Base-by-base conservation (phyloP, 768 basidiomycete genomes). In the Lactarius indigo region DNA sequence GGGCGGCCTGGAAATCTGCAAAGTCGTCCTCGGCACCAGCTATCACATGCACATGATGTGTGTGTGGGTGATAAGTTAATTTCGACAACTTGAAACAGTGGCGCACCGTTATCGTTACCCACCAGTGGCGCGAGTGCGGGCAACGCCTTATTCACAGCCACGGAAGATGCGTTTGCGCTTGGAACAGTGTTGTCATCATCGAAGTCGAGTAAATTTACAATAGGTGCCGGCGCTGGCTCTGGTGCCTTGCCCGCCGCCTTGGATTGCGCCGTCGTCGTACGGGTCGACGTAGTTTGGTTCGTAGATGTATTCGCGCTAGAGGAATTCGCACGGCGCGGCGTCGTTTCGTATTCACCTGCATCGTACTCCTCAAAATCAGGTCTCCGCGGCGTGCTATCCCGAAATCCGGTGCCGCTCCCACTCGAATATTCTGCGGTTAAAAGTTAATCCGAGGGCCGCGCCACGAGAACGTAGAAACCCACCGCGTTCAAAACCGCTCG, bases 341-440 rank as follows among this genome's bases (percentile, higher is more conserved):
- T 76, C 47, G 74, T 76, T n/a, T 96, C 94, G 67, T 98, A 96
- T 65, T 94, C 94, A 2, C 96, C 96, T 15, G 96, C 97, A 70
- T 96, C 92, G 76, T 99, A 99, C 75, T 98, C 96, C 72, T 98
- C 96, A 70, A 87, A 98, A 30, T 68, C 66, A 5, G 85, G 84
- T 63, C 81, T 79, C 18, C 85, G 78, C 47, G 85, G 76, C 9
- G 76, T 75, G 37, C 77, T 80, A 68, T 93, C 91, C 59, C 84
- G 80, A 78, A 90, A 92, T 1, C 82, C 83, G 54, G 82, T 79
- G 63, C 82, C 80, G 47, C 85, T 81, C 54, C 81, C 79, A 28
- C 64, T 55, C 35, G 71, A 63, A 33, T 72, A 70, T 0, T 71
- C 73, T 52, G 61, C 37, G 42, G 1, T 57, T 30, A n/a, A 28